These are phyloP conservation scores for Acacia acuminata DNA, from an alignment of 306 rosid species.

Conservation along the genomic window DNA sequence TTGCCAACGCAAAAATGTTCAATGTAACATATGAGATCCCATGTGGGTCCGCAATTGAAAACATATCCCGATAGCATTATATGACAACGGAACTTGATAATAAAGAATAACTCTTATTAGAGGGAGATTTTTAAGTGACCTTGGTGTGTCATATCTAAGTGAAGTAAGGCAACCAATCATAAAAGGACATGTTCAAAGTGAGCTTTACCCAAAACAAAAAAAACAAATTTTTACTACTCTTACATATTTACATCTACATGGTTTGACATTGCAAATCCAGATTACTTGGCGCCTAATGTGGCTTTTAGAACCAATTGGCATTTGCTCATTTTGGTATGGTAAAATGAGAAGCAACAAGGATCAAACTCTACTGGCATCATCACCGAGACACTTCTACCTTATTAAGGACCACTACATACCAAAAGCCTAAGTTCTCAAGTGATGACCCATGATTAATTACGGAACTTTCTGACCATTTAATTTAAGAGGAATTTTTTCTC, in stretches of 20 bases:
- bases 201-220: neutral
- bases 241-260: neutral
- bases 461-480: neutral
- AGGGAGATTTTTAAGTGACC: neutral
- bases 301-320: neutral
- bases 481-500: neutral
- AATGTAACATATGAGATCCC: conserved; percentile 70
- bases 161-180: neutral
- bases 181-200: neutral
- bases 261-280: neutral
- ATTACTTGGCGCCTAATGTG: neutral
- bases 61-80: neutral
- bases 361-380: neutral
- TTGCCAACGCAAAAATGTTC: conserved; percentile 66
- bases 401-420: neutral
- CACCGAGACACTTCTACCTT: neutral
- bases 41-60: conserved; percentile 58
- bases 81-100: neutral
- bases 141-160: neutral
- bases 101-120: neutral
- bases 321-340: neutral
- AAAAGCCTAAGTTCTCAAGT: neutral
- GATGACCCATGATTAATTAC: neutral
- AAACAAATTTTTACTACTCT: too few species aligned
- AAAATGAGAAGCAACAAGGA: neutral